Evolutionary conservation across 2,329 filamentous ascomycete genomes (phyloP).

Genomic region (Aspergillus flavus): DNA sequence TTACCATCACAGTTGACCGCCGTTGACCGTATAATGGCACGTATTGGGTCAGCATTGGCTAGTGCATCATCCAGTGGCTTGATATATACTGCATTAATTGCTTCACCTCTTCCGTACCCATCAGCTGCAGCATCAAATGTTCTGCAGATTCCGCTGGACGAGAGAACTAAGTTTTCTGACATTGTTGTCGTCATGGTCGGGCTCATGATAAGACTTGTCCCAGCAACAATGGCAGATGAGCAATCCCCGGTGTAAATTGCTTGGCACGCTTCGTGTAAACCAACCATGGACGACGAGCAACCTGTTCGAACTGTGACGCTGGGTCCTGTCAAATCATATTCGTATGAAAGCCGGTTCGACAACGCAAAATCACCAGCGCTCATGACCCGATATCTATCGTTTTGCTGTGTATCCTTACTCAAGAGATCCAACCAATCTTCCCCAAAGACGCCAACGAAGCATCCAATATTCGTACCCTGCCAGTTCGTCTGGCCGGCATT

Average conservation of each 20-base stretch:
- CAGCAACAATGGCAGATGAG: conserved; percentile 34
- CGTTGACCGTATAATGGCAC: conserved; percentile 38
- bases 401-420: conserved; percentile 21
- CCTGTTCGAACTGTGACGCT: conserved; percentile 37
- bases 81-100: conserved; percentile 31
- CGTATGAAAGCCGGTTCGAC: conserved; percentile 29
- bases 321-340: conserved; percentile 26
- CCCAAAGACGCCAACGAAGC: conserved; percentile 28
- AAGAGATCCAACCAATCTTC: conserved; percentile 29
- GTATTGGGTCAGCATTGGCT: conserved; percentile 32
- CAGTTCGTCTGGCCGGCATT: conserved; percentile 32
- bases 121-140: conserved; percentile 31
- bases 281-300: conserved; percentile 38
- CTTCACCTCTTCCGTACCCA: conserved; percentile 37
- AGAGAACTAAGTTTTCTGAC: conserved; percentile 38
- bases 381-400: conserved; percentile 19
- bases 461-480: conserved; percentile 34
- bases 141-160: conserved; percentile 29
- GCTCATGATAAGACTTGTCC: conserved; percentile 35
- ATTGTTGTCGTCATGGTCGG: conserved; percentile 31
- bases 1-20: conserved; percentile 33
- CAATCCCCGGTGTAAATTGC: conserved; percentile 18
- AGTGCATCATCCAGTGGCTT: conserved; percentile 32
- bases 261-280: conserved; percentile 33
- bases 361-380: conserved; percentile 22